These are phyloP conservation scores for Balansia obtecta DNA, from an alignment of 2,329 filamentous ascomycete species.

Conservation along the genomic window DNA sequence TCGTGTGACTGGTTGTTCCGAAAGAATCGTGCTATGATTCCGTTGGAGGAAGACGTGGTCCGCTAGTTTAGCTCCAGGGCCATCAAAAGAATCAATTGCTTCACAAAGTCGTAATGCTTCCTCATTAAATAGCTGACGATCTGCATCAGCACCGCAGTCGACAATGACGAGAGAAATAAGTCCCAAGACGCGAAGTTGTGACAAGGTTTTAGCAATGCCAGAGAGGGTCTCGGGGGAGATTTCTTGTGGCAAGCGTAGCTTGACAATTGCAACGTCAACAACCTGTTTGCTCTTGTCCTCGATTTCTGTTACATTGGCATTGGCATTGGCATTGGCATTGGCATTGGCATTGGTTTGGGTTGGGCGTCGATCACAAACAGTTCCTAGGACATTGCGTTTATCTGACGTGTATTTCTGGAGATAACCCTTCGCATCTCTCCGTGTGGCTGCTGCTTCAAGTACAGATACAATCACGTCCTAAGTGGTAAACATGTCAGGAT, in stretches of 20 bases:
- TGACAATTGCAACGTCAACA: constrained; percentile 67
- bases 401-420: constrained; percentile 62
- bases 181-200: constrained; percentile 71
- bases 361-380: neutral
- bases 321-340: too few relatives aligned
- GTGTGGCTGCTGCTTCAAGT: constrained; percentile 78
- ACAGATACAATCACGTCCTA: constrained; percentile 81
- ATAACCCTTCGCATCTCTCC: constrained; percentile 84
- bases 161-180: constrained; percentile 73
- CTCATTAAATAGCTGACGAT: constrained; percentile 32
- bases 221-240: constrained; percentile 56
- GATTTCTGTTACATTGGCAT: neutral
- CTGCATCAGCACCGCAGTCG: constrained; percentile 46
- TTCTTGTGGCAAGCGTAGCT: constrained; percentile 61
- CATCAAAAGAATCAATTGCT: constrained; percentile 58
- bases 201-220: constrained; percentile 72
- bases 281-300: constrained; percentile 8
- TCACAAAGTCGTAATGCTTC: constrained; percentile 64
- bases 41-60: constrained; percentile 27
- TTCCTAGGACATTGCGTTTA: constrained; percentile 8
- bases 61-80: constrained; percentile 55
- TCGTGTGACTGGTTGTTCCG: constrained; percentile 11
- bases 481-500: neutral
- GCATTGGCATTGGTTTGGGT: neutral
- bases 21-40: neutral